A percentile compares a stretch with the other conserved stretches of the same genome.
phyloP scores from a whole-genome alignment of 768 basidiomycete genomes.

The Tylopilus cervinicoccineus region DNA sequence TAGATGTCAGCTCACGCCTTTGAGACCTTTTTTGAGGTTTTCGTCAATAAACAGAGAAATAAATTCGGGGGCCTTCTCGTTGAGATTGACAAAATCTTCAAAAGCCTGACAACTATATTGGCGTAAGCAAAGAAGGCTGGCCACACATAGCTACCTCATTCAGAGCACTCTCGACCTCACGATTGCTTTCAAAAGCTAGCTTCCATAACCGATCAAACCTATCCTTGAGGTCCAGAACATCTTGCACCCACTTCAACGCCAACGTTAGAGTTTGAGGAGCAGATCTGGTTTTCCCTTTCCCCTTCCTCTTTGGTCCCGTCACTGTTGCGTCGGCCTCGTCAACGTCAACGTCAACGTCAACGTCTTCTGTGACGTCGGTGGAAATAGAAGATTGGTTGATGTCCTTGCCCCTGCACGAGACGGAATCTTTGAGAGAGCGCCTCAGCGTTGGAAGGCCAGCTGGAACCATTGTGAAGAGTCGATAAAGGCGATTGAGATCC shows the following conservation, averaged over 20 bases:
- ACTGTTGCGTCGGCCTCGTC: slow-evolving; percentile 35
- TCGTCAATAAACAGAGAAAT: slow-evolving; percentile 98
- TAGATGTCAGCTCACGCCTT: slow-evolving; percentile 60
- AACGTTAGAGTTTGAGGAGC: slow-evolving; percentile 42
- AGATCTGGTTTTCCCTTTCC: slow-evolving; percentile 50
- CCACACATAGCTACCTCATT: slow-evolving; percentile 63
- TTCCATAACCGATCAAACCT: slow-evolving; percentile 78
- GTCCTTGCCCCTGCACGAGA: slow-evolving; percentile 68
- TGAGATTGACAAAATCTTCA: slow-evolving; percentile 83
- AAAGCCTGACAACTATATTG: slow-evolving; percentile 63
- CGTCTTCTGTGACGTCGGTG: slow-evolving; percentile 34
- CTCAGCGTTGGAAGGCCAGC: slow-evolving; percentile 63
- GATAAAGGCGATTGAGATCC: slow-evolving; percentile 77
- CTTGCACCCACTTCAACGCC: slow-evolving; percentile 92
- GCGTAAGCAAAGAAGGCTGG: not conserved
- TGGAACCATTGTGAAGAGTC: slow-evolving; percentile 65
- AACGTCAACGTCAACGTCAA: slow-evolving; percentile 33
- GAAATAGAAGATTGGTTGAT: slow-evolving; percentile 66
- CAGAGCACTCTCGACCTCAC: slow-evolving; percentile 72
- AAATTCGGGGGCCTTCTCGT: slow-evolving; percentile 86
- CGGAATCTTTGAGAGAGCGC: slow-evolving; percentile 64
- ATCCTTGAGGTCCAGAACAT: slow-evolving; percentile 88
- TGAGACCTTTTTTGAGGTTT: slow-evolving; percentile 89
- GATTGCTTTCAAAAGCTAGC: slow-evolving; percentile 65
- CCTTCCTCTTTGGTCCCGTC: slow-evolving; percentile 44